Evolutionary conservation across 352 stramenopile genomes (phyloP).

Genomic region (Phytophthora multivora): DNA sequence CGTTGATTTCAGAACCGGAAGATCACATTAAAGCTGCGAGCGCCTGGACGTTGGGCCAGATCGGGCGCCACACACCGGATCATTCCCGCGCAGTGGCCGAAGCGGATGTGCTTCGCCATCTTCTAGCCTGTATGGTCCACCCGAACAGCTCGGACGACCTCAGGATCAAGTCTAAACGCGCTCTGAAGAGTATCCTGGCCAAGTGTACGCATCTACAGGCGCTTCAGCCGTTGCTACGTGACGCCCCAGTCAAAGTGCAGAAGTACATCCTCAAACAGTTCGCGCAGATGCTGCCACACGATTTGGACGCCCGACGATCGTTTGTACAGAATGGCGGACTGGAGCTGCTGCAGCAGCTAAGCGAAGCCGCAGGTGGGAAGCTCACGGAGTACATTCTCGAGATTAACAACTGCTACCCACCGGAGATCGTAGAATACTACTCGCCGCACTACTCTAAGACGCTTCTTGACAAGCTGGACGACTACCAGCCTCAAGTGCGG

Average conservation of each 20-base stretch:
- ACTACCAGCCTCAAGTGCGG: conserved; percentile 91
- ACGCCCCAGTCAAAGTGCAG: conserved; percentile 93
- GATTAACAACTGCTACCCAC: conserved; percentile 97
- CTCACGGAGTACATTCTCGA: conserved; percentile 94
- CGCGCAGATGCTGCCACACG: conserved; percentile 93
- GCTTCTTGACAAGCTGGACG: conserved; percentile 96
- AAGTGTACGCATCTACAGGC: conserved; percentile 96
- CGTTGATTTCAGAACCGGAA: conserved; percentile 92
- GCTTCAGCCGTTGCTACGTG: conserved; percentile 91
- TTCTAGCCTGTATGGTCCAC: conserved; percentile 94
- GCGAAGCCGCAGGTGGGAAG: conserved; percentile 92
- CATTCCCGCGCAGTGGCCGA: conserved; percentile 93
- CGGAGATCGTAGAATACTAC: conserved; percentile 97
- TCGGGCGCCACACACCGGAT: conserved; percentile 93
- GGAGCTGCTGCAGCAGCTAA: conserved; percentile 93
- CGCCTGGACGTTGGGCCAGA: conserved; percentile 95
- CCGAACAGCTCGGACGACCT: conserved; percentile 93
- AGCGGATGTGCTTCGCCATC: conserved; percentile 91
- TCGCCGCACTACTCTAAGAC: conserved; percentile 96
- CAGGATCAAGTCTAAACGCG: conserved; percentile 94
- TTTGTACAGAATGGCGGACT: conserved; percentile 95
- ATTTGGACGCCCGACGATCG: conserved; percentile 90
- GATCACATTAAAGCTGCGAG: conserved; percentile 96
- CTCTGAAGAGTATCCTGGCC: conserved; percentile 93
- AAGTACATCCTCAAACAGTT: conserved; percentile 98